Evolutionary conservation across 768 basidiomycete genomes (phyloP), one percentile per base, ranked within the genome.

Genomic region (Collybia sordida): DNA sequence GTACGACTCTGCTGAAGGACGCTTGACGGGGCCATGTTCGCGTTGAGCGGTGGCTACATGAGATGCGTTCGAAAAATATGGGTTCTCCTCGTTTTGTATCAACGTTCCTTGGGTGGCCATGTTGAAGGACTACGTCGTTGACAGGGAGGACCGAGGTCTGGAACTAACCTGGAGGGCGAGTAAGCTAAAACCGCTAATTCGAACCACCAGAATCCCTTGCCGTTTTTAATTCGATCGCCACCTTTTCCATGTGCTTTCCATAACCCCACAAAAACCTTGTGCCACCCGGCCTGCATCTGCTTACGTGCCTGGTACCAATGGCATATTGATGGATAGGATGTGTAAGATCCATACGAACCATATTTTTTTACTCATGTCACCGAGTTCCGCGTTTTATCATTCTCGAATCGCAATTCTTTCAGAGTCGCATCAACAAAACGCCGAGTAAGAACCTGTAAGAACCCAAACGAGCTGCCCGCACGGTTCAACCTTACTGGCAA

Each of bases 1-100:
- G 14, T 31, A 31, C 23, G 60, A 60, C 34, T 61, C 61, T 8
- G 53, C 46, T 8, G 59, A 62, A n/a, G 49, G 45, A 43, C 60
- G 64, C 28, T 57, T 57, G 41, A 59, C 42, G 5, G 50, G 41
- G 14, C 49, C 56, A 11, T 47, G 54, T 11, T 56, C 47, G 23
- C 42, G 46, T 37, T 48, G 53, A 22, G 43, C n/a, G 28, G 51
- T 19, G 4, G 48, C 48, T 28, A 56, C 49, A 14, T 54, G 43
- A 12, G 58, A 56, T 9, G 49, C 39, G 1, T 44, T 25, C 34
- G 42, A 49, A 28, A 51, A 27, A 23, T 60, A 47, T 21, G 44
- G 35, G 17, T 40, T 51, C 19, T 17, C 43, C 43, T 51, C 49
- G n/a, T 51, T 47, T 24, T 57, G 56, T 14, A 57, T 31, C 42